Evolutionary conservation across 805 yeast species (phyloP).

Genomic region (Yarrowia porcina): DNA sequence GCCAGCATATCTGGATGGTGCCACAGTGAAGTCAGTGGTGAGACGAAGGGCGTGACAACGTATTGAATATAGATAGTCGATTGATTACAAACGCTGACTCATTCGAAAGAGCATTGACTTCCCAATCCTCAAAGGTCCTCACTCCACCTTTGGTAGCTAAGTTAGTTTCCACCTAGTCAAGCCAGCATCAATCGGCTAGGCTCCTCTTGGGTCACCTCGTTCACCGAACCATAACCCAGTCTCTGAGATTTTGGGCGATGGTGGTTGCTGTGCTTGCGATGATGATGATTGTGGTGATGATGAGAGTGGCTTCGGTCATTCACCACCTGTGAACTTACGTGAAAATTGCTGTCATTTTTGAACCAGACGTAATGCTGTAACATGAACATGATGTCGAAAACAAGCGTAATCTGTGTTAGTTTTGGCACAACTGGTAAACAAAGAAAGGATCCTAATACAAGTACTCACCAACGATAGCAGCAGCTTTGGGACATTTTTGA

Average conservation of each 20-base stretch:
- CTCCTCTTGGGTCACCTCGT: not conserved
- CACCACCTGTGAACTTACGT: slow-evolving; percentile 1
- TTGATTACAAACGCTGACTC: not conserved
- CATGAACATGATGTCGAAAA: slow-evolving; percentile 37
- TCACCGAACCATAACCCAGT: slow-evolving; percentile 4
- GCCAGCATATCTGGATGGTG: not conserved
- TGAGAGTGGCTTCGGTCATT: not conserved
- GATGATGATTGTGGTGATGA: slow-evolving; percentile 8
- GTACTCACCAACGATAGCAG: slow-evolving; percentile 42
- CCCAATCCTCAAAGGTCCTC: not conserved
- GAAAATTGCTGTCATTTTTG: not conserved
- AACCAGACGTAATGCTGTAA: slow-evolving; percentile 34
- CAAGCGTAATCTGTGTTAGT: slow-evolving; percentile 32
- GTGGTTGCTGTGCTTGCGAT: slow-evolving; percentile 1
- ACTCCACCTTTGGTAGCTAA: slow-evolving; percentile 23
- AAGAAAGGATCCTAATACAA: not conserved
- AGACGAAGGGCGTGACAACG: not conserved
- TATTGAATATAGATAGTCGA: not conserved
- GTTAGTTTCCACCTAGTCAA: slow-evolving; percentile 5
- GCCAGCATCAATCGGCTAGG: slow-evolving; percentile 16
- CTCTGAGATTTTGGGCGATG: not conserved
- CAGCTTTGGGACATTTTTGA: slow-evolving; percentile 46
- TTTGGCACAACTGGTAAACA: not conserved
- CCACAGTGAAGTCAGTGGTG: slow-evolving; percentile 2
- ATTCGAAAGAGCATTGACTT: not conserved